A percentile compares a stretch with the other conserved stretches of the same genome.
These are phyloP conservation scores for Botryosphaeria dothidea DNA, from an alignment of 2,329 filamentous ascomycete genomes.

Conservation along the genomic window DNA sequence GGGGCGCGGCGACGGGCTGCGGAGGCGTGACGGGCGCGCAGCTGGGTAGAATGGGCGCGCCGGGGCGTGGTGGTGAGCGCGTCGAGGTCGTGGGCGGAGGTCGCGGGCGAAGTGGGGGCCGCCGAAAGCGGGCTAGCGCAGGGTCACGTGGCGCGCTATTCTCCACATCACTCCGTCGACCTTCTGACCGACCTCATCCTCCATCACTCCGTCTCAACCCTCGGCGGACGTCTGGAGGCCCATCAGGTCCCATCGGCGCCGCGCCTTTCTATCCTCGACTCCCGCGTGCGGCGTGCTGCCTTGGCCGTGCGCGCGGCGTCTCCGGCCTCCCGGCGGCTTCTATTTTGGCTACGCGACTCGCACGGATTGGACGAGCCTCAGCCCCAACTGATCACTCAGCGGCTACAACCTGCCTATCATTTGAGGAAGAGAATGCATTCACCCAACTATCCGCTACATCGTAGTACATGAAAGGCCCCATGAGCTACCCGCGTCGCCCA, in stretches of 20 bases:
- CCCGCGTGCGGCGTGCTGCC: conserved; percentile 24
- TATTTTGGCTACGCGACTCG: conserved; percentile 38
- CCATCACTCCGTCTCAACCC: conserved; percentile 21
- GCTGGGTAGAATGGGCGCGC: conserved; percentile 10
- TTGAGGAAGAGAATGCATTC: conserved; percentile 30
- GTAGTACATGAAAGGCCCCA: conserved; percentile 25
- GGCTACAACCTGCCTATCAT: conserved; percentile 38
- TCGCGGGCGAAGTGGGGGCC: conserved; percentile 24
- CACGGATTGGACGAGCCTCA: conserved; percentile 40
- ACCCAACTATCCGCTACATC: conserved; percentile 29
- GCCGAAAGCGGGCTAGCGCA: conserved; percentile 19
- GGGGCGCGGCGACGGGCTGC: conserved; percentile 17
- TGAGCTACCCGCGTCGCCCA: conserved; percentile 31
- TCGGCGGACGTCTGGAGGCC: not conserved
- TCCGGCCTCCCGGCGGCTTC: conserved; percentile 17
- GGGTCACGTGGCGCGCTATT: conserved; percentile 20
- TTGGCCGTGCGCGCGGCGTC: conserved; percentile 25
- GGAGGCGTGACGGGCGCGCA: conserved; percentile 28
- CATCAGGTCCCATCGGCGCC: conserved; percentile 17
- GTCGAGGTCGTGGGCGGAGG: conserved; percentile 9
- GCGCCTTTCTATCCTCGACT: conserved; percentile 11
- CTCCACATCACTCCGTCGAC: conserved; percentile 32
- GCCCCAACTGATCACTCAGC: conserved; percentile 39
- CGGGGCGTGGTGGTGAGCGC: conserved; percentile 30
- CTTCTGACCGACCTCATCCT: conserved; percentile 24